A percentile compares a stretch with the other conserved stretches of the same genome.
phyloP scores from a whole-genome alignment of 805 yeast species.

The Candida broadrunensis region DNA sequence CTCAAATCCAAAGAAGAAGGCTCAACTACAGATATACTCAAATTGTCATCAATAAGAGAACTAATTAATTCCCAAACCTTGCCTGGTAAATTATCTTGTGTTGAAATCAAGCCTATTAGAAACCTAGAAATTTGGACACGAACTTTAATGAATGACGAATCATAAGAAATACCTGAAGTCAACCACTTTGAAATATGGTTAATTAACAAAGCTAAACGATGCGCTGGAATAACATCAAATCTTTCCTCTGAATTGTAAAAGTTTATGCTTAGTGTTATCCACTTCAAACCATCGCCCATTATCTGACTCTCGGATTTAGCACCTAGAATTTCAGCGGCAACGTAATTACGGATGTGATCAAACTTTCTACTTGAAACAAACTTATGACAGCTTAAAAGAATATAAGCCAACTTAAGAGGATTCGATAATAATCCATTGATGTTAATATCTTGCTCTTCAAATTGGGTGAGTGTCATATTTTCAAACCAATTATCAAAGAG shows the following conservation, averaged over 20 bases:
- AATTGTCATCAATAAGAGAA: slow-evolving; percentile 41
- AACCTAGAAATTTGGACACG: slow-evolving; percentile 53
- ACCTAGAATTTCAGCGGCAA: slow-evolving; percentile 67
- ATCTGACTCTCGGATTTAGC: slow-evolving; percentile 40
- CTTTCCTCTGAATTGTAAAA: slow-evolving; percentile 33
- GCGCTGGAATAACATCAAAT: slow-evolving; percentile 53
- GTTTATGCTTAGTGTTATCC: slow-evolving; percentile 47
- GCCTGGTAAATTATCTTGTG: slow-evolving; percentile 18
- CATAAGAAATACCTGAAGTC: slow-evolving; percentile 61
- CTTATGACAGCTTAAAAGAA: slow-evolving; percentile 30
- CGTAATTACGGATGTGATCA: slow-evolving; percentile 54
- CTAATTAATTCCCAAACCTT: slow-evolving; percentile 35
- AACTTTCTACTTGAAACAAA: slow-evolving; percentile 37
- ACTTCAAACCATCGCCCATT: slow-evolving; percentile 39
- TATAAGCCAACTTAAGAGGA: slow-evolving; percentile 28
- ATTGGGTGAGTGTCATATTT: slow-evolving; percentile 8
- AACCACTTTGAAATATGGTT: slow-evolving; percentile 55
- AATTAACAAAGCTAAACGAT: slow-evolving; percentile 62
- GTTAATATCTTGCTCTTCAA: slow-evolving; percentile 24
- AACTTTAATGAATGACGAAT: slow-evolving; percentile 46
- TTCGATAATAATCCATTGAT: slow-evolving; percentile 26
- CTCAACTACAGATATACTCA: slow-evolving; percentile 39
- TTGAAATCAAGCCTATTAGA: slow-evolving; percentile 21
- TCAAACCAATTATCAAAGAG: slow-evolving; percentile 14
- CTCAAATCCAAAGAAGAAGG: slow-evolving; percentile 42